phyloP scores from a whole-genome alignment of 306 rosid genomes.

The Fagus crenata region DNA sequence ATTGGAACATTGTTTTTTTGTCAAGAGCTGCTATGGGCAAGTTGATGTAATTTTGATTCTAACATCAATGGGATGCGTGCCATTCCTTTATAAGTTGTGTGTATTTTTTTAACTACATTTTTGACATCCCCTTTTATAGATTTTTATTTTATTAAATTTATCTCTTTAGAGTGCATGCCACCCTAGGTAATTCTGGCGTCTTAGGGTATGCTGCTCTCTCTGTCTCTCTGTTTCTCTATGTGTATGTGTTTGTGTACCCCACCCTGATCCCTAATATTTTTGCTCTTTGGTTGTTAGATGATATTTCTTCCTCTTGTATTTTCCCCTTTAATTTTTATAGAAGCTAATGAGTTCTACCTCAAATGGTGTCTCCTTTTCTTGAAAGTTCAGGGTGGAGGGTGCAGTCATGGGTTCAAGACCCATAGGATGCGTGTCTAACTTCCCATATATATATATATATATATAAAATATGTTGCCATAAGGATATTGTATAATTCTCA shows the following conservation, averaged over 20 bases:
- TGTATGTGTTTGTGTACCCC: background rate
- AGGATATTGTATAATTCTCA: background rate
- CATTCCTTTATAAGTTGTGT: too few relatives aligned
- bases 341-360: too few relatives aligned
- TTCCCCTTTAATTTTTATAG: too few relatives aligned
- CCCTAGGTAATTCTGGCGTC: background rate
- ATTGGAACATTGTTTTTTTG: background rate
- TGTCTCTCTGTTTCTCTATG: background rate
- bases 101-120: too few relatives aligned
- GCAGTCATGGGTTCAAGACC: too few relatives aligned
- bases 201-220: too few relatives aligned
- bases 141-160: background rate
- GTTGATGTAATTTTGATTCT: background rate
- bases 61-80: background rate
- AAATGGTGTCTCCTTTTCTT: too few relatives aligned
- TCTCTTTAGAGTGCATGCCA: background rate
- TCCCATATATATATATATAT: too few relatives aligned
- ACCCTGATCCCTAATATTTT: background rate
- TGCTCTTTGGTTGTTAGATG: background rate
- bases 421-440: too few relatives aligned
- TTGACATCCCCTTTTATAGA: background rate
- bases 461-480: too few relatives aligned
- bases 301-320: background rate
- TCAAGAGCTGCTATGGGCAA: background rate
- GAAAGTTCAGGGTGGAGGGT: too few relatives aligned